Evolutionary conservation across 2,329 filamentous ascomycete genomes (phyloP).

Genomic region (Calycina herbarum): DNA sequence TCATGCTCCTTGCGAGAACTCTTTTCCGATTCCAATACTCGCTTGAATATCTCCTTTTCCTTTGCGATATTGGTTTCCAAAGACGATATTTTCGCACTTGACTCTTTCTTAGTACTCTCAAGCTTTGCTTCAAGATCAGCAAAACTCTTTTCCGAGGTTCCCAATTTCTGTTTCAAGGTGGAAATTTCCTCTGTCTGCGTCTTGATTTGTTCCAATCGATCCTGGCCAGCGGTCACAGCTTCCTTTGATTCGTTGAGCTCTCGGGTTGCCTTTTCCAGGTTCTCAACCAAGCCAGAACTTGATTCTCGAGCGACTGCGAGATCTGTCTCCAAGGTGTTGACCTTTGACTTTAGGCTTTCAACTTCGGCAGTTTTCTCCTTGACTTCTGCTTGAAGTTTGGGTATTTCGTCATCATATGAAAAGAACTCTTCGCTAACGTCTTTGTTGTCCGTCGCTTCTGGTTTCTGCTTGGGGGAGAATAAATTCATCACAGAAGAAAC

Average conservation of each 20-base stretch:
- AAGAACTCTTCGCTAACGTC: slow-evolving; percentile 72
- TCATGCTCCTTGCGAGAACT: slow-evolving; percentile 28
- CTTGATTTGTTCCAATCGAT: slow-evolving; percentile 26
- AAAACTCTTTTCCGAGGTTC: slow-evolving; percentile 29
- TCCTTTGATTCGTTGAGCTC: slow-evolving; percentile 76
- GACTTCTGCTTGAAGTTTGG: slow-evolving; percentile 74
- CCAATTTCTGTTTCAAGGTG: slow-evolving; percentile 32
- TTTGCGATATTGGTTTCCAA: slow-evolving; percentile 25
- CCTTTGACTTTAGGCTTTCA: slow-evolving; percentile 66
- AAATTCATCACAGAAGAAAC: slow-evolving; percentile 50
- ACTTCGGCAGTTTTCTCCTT: slow-evolving; percentile 70
- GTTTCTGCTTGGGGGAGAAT: slow-evolving; percentile 50
- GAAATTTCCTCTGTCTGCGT: slow-evolving; percentile 31
- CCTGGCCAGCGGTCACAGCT: slow-evolving; percentile 42
- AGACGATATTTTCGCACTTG: slow-evolving; percentile 21
- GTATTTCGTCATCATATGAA: slow-evolving; percentile 86
- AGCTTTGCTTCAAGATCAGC: slow-evolving; percentile 27
- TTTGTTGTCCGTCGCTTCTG: slow-evolving; percentile 39
- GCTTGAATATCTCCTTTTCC: slow-evolving; percentile 22
- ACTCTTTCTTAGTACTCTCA: slow-evolving; percentile 26
- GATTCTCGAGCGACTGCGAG: slow-evolving; percentile 71
- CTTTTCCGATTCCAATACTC: slow-evolving; percentile 22
- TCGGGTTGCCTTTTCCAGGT: slow-evolving; percentile 38
- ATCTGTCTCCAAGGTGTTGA: slow-evolving; percentile 68
- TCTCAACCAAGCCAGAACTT: slow-evolving; percentile 59